These are phyloP conservation scores for Ambrosiella cleistominuta DNA, from an alignment of 2,329 filamentous ascomycete genomes.

Conservation along the genomic window DNA sequence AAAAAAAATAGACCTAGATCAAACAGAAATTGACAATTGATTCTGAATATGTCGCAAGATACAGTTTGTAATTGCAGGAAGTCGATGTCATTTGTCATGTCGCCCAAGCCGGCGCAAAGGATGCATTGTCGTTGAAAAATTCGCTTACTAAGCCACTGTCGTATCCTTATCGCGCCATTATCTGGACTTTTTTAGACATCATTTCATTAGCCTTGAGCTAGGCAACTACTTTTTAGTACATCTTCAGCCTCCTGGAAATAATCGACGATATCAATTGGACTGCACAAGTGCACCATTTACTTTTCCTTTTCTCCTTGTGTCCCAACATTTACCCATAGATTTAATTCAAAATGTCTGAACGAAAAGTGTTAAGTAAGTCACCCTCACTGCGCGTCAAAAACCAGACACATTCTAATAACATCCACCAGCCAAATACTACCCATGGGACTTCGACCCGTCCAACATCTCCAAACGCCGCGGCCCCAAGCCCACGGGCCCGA, in stretches of 20 bases:
- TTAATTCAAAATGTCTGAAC: slow-evolving; percentile 51
- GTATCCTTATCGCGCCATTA: slow-evolving; percentile 2
- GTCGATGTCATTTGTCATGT: no score
- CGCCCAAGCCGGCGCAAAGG: slow-evolving; percentile 4
- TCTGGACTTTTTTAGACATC: slow-evolving; percentile 4
- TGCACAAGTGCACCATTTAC: no score
- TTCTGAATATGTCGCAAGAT: not conserved
- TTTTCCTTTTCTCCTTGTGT: not conserved
- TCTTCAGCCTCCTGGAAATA: not conserved
- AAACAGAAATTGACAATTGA: not conserved
- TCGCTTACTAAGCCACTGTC: slow-evolving; percentile 5
- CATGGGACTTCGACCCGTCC: slow-evolving; percentile 77
- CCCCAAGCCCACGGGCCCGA: slow-evolving; percentile 57
- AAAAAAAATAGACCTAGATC: not conserved
- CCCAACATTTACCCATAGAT: not conserved
- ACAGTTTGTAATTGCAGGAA: not conserved
- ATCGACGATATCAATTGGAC: no score
- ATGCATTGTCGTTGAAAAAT: slow-evolving; percentile 1
- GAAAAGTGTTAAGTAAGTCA: slow-evolving; percentile 49
- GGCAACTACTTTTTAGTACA: not conserved
- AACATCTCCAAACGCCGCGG: slow-evolving; percentile 54
- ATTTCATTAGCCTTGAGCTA: slow-evolving; percentile 1
- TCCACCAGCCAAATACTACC: slow-evolving; percentile 36
- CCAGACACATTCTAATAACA: slow-evolving; percentile 5
- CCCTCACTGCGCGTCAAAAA: not conserved